Conservation (phyloP, 1,284 basidiomycete species). For the Cystobasidium pallidum region DNA sequence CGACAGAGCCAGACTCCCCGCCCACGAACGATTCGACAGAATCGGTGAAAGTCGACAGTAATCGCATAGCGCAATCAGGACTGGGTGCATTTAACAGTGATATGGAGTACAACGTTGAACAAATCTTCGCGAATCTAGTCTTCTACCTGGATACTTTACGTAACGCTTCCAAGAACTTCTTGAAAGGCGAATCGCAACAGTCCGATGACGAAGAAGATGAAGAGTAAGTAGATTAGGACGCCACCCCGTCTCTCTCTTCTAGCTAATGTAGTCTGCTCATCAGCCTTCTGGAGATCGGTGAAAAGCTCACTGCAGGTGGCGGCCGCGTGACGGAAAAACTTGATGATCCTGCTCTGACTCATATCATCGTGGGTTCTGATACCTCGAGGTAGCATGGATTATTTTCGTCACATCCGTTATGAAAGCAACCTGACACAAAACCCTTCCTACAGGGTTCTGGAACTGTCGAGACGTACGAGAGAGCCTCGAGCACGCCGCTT, state of each 20-base stretch:
- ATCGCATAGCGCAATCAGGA: constrained; percentile 32
- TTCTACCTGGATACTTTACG: constrained; percentile 83
- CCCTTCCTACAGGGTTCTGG: neutral
- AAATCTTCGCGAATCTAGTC: constrained; percentile 56
- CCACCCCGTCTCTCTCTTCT: neutral
- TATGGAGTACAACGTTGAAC: constrained; percentile 31
- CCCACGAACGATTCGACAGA: neutral
- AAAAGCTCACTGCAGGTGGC: constrained; percentile 68
- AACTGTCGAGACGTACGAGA: constrained; percentile 6
- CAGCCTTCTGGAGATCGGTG: constrained; percentile 66
- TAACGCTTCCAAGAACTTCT: constrained; percentile 69
- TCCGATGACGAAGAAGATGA: constrained; percentile 2
- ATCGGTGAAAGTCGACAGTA: neutral
- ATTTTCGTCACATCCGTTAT: constrained; percentile 17
- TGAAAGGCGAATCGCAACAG: constrained; percentile 55
- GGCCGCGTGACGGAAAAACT: constrained; percentile 68
- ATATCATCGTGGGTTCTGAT: constrained; percentile 71
- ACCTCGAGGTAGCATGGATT: constrained; percentile 42
- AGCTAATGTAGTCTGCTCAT: neutral
- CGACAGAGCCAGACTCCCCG: neutral
- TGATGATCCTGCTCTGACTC: constrained; percentile 75
- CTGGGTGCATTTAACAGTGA: constrained; percentile 39
- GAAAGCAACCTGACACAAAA: constrained; percentile 37
- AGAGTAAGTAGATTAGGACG: constrained; percentile 40
- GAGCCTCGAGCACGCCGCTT: constrained; percentile 49